Evolutionary conservation across 129 eudicot genomes (phyloP).

Genomic region (Flaveria robusta): DNA sequence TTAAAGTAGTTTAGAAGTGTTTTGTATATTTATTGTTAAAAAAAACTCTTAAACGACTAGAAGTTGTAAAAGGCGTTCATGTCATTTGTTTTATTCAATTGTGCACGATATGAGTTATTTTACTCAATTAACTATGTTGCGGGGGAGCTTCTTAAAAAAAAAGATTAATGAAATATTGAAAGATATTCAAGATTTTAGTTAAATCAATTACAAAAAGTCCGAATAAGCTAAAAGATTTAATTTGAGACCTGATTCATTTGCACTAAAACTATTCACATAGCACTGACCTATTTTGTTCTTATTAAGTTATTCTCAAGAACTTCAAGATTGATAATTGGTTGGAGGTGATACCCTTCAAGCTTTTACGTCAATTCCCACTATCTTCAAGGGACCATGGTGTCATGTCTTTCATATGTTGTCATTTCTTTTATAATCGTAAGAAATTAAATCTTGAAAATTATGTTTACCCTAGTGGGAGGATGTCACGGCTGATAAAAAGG

Average conservation of each 20-base stretch:
- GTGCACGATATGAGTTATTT: no score
- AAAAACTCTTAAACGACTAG: no score
- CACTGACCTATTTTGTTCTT: neutral
- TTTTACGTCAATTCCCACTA: neutral
- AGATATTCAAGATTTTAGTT: neutral
- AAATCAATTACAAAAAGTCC: neutral
- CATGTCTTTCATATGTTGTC: no score
- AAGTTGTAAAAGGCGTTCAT: no score
- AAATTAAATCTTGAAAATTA: no score
- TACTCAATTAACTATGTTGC: neutral
- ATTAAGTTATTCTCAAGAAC: neutral
- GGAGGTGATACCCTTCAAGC: neutral
- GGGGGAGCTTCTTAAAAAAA: neutral
- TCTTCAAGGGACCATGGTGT: no score
- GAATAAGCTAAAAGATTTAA: neutral
- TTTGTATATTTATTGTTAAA: no score
- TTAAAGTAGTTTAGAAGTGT: no score
- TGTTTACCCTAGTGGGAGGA: no score
- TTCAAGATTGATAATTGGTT: neutral
- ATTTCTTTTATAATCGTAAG: no score
- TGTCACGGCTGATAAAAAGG: no score
- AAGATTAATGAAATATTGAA: neutral
- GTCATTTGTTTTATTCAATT: no score
- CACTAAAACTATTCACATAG: neutral
- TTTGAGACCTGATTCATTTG: neutral